phyloP scores from a whole-genome alignment of 768 basidiomycete genomes.

The Lyophyllum atratum region DNA sequence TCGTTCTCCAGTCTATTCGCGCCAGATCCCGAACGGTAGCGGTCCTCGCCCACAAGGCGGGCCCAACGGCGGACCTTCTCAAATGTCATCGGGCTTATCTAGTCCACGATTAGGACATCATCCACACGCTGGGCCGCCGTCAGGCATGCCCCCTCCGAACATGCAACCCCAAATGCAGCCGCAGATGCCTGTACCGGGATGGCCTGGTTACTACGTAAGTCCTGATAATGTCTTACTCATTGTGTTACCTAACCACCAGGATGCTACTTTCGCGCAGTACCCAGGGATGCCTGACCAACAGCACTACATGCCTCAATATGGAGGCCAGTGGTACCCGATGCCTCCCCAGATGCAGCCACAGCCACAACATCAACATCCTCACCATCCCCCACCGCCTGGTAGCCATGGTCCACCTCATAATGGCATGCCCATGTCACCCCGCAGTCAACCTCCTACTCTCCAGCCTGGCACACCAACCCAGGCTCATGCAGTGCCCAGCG shows the following conservation, averaged over 20 bases:
- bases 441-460: slow-evolving; percentile 54
- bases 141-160: slow-evolving; percentile 49
- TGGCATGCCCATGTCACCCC: slow-evolving; percentile 69
- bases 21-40: slow-evolving; percentile 63
- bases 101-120: slow-evolving; percentile 71
- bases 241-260: slow-evolving; percentile 8
- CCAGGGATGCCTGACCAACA: slow-evolving; percentile 31
- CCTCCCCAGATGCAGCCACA: slow-evolving; percentile 38
- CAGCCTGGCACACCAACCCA: slow-evolving; percentile 74
- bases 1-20: slow-evolving; percentile 66
- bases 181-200: slow-evolving; percentile 40
- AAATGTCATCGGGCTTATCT: slow-evolving; percentile 53
- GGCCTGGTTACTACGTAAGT: slow-evolving; percentile 63
- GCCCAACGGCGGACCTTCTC: slow-evolving; percentile 54
- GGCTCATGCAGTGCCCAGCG: slow-evolving; percentile 53
- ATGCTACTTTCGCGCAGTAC: slow-evolving; percentile 32
- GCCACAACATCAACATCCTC: slow-evolving; percentile 47
- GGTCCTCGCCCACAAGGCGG: slow-evolving; percentile 58
- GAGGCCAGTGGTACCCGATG: slow-evolving; percentile 40
- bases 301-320: slow-evolving; percentile 44
- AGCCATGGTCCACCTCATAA: slow-evolving; percentile 48
- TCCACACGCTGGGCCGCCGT: slow-evolving; percentile 54
- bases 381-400: slow-evolving; percentile 50
- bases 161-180: slow-evolving; percentile 44
- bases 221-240: background rate